Evolutionary conservation across 495 filamentous ascomycete species (phyloP).

Genomic region (Jackrogersella multiformis): DNA sequence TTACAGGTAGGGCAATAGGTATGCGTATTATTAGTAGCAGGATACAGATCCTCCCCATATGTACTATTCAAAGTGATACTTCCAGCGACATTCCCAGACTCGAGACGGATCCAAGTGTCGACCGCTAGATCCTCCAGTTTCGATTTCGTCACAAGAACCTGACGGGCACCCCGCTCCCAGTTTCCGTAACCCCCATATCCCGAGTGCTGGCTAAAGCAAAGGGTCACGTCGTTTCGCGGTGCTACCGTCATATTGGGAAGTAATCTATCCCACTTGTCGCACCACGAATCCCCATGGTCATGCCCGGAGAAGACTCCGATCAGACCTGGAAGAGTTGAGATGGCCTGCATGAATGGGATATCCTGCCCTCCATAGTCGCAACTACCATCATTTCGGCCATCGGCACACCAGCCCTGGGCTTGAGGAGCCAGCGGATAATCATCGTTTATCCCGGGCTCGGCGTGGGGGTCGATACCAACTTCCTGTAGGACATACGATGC

Average conservation of each 20-base stretch:
- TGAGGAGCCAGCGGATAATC: slow-evolving; percentile 63
- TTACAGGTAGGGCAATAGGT: slow-evolving; percentile 46
- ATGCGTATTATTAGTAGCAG: slow-evolving; percentile 51
- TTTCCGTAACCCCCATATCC: slow-evolving; percentile 78
- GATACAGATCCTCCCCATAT: slow-evolving; percentile 70
- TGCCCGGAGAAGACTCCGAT: slow-evolving; percentile 74
- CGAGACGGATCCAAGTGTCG: slow-evolving; percentile 73
- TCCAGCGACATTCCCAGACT: slow-evolving; percentile 65
- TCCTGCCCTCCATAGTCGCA: slow-evolving; percentile 66
- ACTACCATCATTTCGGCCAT: slow-evolving; percentile 52
- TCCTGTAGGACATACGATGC: slow-evolving; percentile 64
- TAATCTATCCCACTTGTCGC: slow-evolving; percentile 54
- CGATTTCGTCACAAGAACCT: slow-evolving; percentile 60
- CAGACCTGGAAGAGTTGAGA: slow-evolving; percentile 64
- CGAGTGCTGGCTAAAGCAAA: slow-evolving; percentile 76
- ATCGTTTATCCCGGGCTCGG: slow-evolving; percentile 72
- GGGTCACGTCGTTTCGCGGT: slow-evolving; percentile 50
- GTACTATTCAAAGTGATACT: slow-evolving; percentile 72
- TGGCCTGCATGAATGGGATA: slow-evolving; percentile 69
- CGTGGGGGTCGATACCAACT: slow-evolving; percentile 48
- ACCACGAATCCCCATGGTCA: slow-evolving; percentile 78
- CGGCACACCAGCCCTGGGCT: slow-evolving; percentile 59
- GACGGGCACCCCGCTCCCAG: slow-evolving; percentile 68
- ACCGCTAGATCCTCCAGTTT: slow-evolving; percentile 51
- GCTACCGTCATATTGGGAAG: slow-evolving; percentile 44